phyloP scores from a whole-genome alignment of 1,139 yeast genomes.

The Hansenula lynferdii region DNA sequence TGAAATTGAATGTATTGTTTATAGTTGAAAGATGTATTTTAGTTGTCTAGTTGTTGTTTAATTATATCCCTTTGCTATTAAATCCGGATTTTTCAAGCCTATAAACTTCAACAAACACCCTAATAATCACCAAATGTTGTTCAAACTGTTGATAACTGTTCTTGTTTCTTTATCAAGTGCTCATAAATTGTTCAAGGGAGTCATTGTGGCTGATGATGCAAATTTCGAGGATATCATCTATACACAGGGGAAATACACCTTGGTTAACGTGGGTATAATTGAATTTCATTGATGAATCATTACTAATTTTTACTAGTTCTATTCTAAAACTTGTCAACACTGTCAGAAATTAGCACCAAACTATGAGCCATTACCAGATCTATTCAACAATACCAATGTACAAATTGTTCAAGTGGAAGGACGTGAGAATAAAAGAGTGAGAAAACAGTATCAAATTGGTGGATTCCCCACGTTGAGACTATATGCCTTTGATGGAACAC shows the following conservation, averaged over 20 bases:
- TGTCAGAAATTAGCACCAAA: slow-evolving; percentile 20
- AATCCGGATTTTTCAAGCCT: too few species aligned
- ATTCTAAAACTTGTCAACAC: slow-evolving; percentile 13
- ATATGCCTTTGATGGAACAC: slow-evolving; percentile 20
- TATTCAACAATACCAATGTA: slow-evolving; percentile 14
- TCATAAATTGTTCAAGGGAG: slow-evolving; percentile 12
- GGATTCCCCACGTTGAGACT: slow-evolving; percentile 24
- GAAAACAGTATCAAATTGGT: slow-evolving; percentile 13
- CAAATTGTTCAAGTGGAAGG: slow-evolving; percentile 22
- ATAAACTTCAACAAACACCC: too few species aligned
- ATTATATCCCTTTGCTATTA: too few species aligned
- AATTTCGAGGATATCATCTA: slow-evolving; percentile 15
- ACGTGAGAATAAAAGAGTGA: slow-evolving; percentile 13
- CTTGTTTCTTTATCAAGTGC: neutral
- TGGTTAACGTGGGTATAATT: slow-evolving; percentile 11
- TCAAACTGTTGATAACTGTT: neutral
- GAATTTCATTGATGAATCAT: too few species aligned
- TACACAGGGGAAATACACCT: slow-evolving; percentile 17
- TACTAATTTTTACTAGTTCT: slow-evolving; percentile 10
- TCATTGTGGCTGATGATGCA: slow-evolving; percentile 18
- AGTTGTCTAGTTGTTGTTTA: too few species aligned
- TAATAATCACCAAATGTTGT: neutral
- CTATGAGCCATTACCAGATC: slow-evolving; percentile 15
- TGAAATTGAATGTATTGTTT: too few species aligned
- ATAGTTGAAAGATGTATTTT: too few species aligned